These are phyloP conservation scores for Arabis alpina DNA, from an alignment of 345 rosid genomes.

Conservation along the genomic window DNA sequence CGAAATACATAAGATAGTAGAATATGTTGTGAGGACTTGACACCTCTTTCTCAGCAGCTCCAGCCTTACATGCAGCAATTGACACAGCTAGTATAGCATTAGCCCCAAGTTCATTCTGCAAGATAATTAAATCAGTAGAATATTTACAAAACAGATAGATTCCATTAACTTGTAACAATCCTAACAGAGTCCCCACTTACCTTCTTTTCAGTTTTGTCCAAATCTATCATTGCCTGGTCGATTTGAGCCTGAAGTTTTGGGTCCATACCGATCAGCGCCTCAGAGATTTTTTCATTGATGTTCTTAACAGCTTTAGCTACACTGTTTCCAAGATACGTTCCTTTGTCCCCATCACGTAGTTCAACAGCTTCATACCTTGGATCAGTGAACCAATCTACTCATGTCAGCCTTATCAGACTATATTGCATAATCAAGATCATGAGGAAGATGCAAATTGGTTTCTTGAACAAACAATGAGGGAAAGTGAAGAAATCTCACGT, in stretches of 20 bases:
- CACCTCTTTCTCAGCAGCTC: slow-evolving; percentile 98
- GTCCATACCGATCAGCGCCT: slow-evolving; percentile 94
- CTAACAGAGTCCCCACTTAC: slow-evolving; percentile 40
- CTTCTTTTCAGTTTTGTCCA: slow-evolving; percentile 97
- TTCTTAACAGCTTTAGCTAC: slow-evolving; percentile 92
- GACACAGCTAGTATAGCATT: slow-evolving; percentile 96
- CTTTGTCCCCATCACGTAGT: slow-evolving; percentile 94
- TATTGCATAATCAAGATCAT: slow-evolving; percentile 15
- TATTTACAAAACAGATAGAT: background rate
- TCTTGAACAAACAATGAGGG: too few relatives aligned
- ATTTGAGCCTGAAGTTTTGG: slow-evolving; percentile 87
- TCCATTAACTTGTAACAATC: slow-evolving; percentile 15
- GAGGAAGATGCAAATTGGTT: background rate
- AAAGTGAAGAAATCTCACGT: slow-evolving; percentile 51
- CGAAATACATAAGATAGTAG: background rate
- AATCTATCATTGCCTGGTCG: slow-evolving; percentile 97
- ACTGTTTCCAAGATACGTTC: slow-evolving; percentile 83
- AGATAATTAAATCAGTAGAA: slow-evolving; percentile 6
- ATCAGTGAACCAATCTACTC: slow-evolving; percentile 18
- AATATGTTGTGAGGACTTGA: slow-evolving; percentile 14
- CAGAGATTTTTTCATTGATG: slow-evolving; percentile 81
- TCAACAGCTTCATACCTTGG: slow-evolving; percentile 93
- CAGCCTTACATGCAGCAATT: slow-evolving; percentile 99
- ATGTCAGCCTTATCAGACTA: slow-evolving; percentile 15
- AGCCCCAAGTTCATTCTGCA: slow-evolving; percentile 87